Base-by-base conservation (phyloP, 2,329 filamentous ascomycete genomes). In the Stemphylium beticola region DNA sequence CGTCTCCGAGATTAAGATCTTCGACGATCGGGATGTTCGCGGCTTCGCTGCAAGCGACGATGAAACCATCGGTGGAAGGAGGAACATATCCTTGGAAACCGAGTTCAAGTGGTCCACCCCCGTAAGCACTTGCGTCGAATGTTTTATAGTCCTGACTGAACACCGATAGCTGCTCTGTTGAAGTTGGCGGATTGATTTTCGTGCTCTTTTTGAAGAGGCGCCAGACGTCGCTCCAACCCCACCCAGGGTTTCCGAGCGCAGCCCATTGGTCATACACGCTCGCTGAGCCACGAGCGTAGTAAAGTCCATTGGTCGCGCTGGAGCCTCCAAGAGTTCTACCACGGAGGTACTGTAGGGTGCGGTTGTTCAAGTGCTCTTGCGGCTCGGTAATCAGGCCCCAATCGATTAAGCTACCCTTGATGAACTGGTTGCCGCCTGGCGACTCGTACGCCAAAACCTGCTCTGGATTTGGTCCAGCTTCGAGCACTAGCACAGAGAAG, bases 171-270 rank as follows among this genome's bases (percentile, higher is more conserved):
- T 67, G 56, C 1, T 58, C 31, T 1, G 60, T 60, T 4, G 47
- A 34, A 14, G 58, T 65, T 14, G 70, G 69, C 3, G 71, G 57
- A 41, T 71, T 72, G 50, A 73, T 62, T 18, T 60, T 66, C 3
- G 71, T 74, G 31, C 63, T 67, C 56, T 64, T 71, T 41, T 38
- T 46, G 33, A 72, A 72, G 0, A 64, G 42, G 2, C 49, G 62
- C 40, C 60, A 66, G 2, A 65, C 57, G 20, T 67, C 58, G 7
- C 60, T 26, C 65, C 64, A 68, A 1, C 78, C 76, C 85, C 85
- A 88, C 1, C 83, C 84, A 1, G 68, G 51, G 56, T 87, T 87
- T 1, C 85, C 85, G 8, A 87, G 68, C n/a, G 75, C 68, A 34
- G 77, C 80, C 85, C 85, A 87, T 1, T 76, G 76, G 66, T 87